A percentile compares a stretch with the other conserved stretches of the same genome.
These are phyloP conservation scores for Amniculicola lignicola DNA, from an alignment of 495 filamentous ascomycete genomes.

Conservation along the genomic window DNA sequence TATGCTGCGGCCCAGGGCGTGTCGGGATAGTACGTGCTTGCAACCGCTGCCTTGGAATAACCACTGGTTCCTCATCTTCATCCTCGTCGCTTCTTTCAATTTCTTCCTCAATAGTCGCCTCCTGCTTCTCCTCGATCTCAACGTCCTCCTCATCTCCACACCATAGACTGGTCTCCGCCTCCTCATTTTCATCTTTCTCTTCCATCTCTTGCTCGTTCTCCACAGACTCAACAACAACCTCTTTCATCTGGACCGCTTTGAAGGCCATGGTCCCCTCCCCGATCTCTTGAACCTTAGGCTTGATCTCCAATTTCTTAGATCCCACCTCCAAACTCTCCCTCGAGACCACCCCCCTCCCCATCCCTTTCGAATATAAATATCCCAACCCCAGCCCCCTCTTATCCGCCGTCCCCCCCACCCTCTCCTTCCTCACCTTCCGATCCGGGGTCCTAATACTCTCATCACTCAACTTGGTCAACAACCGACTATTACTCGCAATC, in stretches of 20 bases:
- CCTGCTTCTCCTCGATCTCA: neutral
- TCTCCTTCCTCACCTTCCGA: constrained; percentile 3
- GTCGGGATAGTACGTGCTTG: neutral
- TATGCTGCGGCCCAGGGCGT: too few species aligned
- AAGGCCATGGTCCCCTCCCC: neutral
- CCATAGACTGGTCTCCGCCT: constrained; percentile 36
- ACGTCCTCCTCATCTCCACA: constrained; percentile 34
- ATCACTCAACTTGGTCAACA: constrained; percentile 21
- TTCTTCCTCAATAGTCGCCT: constrained; percentile 6
- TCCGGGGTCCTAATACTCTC: constrained; percentile 27
- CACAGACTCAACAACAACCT: neutral
- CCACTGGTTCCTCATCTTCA: constrained; percentile 18
- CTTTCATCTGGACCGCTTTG: neutral
- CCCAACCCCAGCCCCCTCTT: neutral
- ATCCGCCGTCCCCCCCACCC: too few species aligned
- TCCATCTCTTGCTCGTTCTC: neutral
- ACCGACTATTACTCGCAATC: constrained; percentile 17
- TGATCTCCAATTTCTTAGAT: too few species aligned
- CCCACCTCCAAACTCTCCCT: too few species aligned
- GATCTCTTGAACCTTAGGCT: neutral
- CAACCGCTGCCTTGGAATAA: neutral
- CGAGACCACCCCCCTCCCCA: constrained; percentile 4
- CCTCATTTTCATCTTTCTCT: constrained; percentile 22
- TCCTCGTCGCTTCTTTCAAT: constrained; percentile 3
- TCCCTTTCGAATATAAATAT: constrained; percentile 18